A percentile compares a stretch with the other conserved stretches of the same genome.
Evolutionary conservation across 805 yeast species (phyloP).

Genomic region (Phaffomyces antillensis): DNA sequence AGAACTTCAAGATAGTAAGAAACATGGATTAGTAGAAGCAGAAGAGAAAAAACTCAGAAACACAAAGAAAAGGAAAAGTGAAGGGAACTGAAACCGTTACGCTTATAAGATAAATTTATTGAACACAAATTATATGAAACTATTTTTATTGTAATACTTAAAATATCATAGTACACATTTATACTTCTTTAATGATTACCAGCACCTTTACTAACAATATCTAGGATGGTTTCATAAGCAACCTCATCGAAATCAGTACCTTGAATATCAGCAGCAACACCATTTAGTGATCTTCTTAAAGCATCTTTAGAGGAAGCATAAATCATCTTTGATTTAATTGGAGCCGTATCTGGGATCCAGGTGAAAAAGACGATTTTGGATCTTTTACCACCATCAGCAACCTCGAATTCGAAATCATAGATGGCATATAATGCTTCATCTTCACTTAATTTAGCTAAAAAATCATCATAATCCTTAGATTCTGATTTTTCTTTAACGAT

Average conservation of each 20-base stretch:
- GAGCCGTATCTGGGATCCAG: conserved; percentile 98
- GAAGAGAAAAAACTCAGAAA: background rate
- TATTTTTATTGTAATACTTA: too few species aligned
- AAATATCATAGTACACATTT: too few species aligned
- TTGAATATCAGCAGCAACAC: conserved; percentile 90
- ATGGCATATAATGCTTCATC: conserved; percentile 94
- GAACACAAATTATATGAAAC: too few species aligned
- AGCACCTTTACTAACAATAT: conserved; percentile 58
- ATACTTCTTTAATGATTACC: conserved; percentile 8
- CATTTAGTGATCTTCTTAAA: conserved; percentile 93
- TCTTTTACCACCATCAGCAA: conserved; percentile 92
- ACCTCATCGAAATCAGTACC: conserved; percentile 98
- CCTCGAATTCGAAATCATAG: conserved; percentile 93
- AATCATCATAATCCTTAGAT: conserved; percentile 71
- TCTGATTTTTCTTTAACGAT: conserved; percentile 80
- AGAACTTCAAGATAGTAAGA: background rate
- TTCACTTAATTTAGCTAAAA: conserved; percentile 87
- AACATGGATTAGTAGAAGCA: background rate
- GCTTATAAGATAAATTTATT: too few species aligned
- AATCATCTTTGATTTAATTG: conserved; percentile 93
- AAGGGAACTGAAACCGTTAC: background rate
- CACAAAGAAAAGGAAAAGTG: conserved; percentile 1
- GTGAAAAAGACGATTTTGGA: conserved; percentile 63
- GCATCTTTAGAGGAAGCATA: conserved; percentile 98
- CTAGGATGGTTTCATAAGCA: conserved; percentile 87